Conservation (phyloP, 129 eudicot genomes). For the Flaveria linearis region DNA sequence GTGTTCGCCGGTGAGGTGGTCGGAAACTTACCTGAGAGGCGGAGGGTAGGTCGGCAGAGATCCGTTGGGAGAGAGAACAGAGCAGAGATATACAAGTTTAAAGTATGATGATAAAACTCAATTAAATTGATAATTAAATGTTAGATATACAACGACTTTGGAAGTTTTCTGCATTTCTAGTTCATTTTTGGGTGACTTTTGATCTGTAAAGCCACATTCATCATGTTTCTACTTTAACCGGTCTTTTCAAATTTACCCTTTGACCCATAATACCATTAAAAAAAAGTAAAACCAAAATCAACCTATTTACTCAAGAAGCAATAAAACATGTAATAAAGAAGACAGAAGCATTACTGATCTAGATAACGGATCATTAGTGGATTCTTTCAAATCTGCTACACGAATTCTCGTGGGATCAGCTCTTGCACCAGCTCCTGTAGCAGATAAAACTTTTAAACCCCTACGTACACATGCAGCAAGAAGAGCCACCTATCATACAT, state of each 20-base stretch:
- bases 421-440: conserved; percentile 99
- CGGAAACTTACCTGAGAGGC: no score
- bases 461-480: conserved; percentile 97
- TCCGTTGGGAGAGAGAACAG: no score
- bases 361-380: conserved; percentile 87
- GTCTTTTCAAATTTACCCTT: background rate
- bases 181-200: background rate
- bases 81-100: no score
- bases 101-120: background rate
- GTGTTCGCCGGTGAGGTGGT: no score
- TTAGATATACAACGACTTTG: background rate
- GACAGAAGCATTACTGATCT: conserved; percentile 55
- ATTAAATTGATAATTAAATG: background rate
- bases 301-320: conserved; percentile 15
- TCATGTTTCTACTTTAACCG: background rate
- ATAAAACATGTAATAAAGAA: conserved; percentile 9
- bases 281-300: background rate
- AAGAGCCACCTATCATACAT: conserved; percentile 72
- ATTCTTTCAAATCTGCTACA: conserved; percentile 88
- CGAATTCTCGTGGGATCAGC: conserved; percentile 99
- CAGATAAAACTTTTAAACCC: conserved; percentile 91
- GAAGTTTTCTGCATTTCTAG: background rate
- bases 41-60: no score
- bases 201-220: background rate
- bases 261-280: background rate